These are phyloP conservation scores for Xylaria digitata DNA, from an alignment of 2,329 filamentous ascomycete genomes.

Conservation along the genomic window DNA sequence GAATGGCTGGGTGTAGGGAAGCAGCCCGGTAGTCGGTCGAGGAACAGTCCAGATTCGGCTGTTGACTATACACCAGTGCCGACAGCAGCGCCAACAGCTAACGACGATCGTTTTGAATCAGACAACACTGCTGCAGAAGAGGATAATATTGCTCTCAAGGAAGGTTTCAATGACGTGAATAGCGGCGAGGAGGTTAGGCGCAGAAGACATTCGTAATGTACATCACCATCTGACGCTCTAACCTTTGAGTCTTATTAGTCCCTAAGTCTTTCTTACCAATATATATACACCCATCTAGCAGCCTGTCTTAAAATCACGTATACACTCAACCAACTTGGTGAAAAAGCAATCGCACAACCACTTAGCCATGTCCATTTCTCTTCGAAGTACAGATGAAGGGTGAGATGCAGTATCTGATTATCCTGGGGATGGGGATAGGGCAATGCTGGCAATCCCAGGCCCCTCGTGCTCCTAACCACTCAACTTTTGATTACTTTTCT, in stretches of 20 bases:
- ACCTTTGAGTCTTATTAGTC: conserved; percentile 8
- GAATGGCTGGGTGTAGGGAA: conserved; percentile 34
- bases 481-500: background rate
- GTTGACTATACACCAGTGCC: conserved; percentile 28
- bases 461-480: background rate
- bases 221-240: conserved; percentile 10
- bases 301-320: conserved; percentile 14
- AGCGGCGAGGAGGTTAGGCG: conserved; percentile 12
- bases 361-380: conserved; percentile 9
- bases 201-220: conserved; percentile 20
- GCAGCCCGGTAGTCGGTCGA: conserved; percentile 20
- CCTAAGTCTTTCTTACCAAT: conserved; percentile 18
- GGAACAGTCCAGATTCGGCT: conserved; percentile 25
- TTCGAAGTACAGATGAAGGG: conserved; percentile 10
- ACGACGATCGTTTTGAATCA: conserved; percentile 23
- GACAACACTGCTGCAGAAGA: conserved; percentile 23
- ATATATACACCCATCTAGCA: conserved; percentile 11
- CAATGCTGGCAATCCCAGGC: conserved; percentile 1
- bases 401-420: conserved; percentile 13
- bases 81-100: conserved; percentile 20
- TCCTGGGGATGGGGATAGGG: background rate
- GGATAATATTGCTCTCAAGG: conserved; percentile 31
- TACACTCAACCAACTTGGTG: conserved; percentile 11
- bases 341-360: conserved; percentile 17
- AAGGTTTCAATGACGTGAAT: conserved; percentile 20